Evolutionary conservation across 202 grass and related monocot genomes (phyloP).

Genomic region (Carex arenaria): DNA sequence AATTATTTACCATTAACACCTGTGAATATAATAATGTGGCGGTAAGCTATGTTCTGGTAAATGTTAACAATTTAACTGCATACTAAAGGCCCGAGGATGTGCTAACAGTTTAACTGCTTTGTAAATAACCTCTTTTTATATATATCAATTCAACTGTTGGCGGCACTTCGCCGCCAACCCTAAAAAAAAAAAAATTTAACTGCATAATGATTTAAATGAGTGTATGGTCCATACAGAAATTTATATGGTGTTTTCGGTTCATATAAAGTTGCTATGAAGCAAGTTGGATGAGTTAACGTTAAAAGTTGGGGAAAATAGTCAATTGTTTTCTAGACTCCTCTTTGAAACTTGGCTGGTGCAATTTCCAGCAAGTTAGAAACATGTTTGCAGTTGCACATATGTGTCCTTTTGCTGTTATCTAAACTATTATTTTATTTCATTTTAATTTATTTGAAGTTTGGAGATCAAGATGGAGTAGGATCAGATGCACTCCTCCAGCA

Average conservation of each 20-base stretch:
- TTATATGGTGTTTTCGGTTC: background rate
- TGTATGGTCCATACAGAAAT: background rate
- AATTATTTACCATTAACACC: background rate
- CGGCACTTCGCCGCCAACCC: too few species aligned
- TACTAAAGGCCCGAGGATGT: background rate
- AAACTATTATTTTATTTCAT: background rate
- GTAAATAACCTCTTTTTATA: too few species aligned
- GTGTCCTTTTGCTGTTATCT: conserved; percentile 12
- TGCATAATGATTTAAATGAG: too few species aligned
- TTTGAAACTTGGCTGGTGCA: background rate
- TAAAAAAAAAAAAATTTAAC: too few species aligned
- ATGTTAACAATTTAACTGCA: background rate
- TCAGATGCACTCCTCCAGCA: conserved; percentile 82
- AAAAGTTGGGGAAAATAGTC: background rate
- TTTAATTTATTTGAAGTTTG: conserved; percentile 53
- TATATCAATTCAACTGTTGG: too few species aligned
- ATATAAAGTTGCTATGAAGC: background rate
- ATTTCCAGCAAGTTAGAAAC: conserved; percentile 12
- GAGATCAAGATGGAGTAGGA: conserved; percentile 81
- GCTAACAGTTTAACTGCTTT: too few species aligned
- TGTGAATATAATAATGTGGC: background rate
- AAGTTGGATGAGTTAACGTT: background rate
- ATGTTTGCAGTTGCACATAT: background rate
- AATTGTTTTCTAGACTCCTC: background rate
- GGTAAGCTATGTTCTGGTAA: background rate